Conservation (phyloP, 345 rosid species). For the Erucastrum elatum region DNA sequence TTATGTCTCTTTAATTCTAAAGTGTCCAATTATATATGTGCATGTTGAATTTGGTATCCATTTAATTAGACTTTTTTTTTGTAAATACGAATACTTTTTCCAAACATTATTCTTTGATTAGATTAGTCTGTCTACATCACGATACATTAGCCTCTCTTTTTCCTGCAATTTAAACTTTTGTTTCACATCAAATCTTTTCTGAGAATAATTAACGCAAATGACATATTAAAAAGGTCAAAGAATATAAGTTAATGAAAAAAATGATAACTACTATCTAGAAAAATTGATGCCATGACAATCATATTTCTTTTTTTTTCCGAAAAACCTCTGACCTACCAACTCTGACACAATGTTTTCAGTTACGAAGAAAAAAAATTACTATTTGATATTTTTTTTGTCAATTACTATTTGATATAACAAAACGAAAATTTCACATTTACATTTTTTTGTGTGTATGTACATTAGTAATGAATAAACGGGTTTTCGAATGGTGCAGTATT, state of each 20-base stretch:
- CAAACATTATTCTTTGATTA: constrained; percentile 31
- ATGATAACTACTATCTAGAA: not conserved
- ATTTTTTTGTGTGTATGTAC: not conserved
- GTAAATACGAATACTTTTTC: constrained; percentile 26
- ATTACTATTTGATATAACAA: not conserved
- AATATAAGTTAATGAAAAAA: not conserved
- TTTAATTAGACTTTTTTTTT: constrained; percentile 8
- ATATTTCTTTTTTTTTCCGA: not conserved
- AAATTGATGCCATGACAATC: not conserved
- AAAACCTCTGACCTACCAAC: not conserved
- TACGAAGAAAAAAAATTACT: not conserved
- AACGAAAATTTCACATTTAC: not conserved
- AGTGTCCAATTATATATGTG: constrained; percentile 17
- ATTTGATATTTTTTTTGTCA: not conserved
- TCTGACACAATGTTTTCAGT: not conserved
- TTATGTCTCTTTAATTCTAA: constrained; percentile 19
- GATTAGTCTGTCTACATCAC: constrained; percentile 35
- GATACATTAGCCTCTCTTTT: constrained; percentile 33
- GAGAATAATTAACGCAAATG: constrained; percentile 16
- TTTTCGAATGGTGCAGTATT: not conserved
- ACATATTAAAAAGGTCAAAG: constrained; percentile 3
- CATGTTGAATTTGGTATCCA: constrained; percentile 32
- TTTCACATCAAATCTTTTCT: constrained; percentile 36
- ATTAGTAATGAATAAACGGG: not conserved
- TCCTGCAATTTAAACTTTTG: constrained; percentile 30